A percentile compares a stretch with the other conserved stretches of the same genome.
Evolutionary conservation across 164 flowering plant genomes (phyloP).

Genomic region (Magnolia kwangsiensis): DNA sequence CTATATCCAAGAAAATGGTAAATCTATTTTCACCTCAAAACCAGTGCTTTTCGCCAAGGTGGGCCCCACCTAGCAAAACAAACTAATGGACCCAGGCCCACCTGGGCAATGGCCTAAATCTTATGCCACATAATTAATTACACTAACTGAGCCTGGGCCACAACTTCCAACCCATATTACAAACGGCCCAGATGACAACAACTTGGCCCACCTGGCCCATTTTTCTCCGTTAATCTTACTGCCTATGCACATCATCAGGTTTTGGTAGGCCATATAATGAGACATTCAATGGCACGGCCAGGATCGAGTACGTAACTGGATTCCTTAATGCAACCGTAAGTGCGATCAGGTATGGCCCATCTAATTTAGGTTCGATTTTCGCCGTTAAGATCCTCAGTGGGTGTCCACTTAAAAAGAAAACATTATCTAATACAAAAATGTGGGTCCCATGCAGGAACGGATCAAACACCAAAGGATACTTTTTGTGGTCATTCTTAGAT

Average conservation of each 20-base stretch:
- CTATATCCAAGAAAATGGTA: slow-evolving; percentile 30
- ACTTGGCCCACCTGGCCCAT: too few species aligned
- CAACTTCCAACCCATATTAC: too few species aligned
- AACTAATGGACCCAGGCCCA: too few species aligned
- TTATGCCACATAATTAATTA: too few species aligned
- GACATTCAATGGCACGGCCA: slow-evolving; percentile 23
- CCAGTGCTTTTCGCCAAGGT: too few species aligned
- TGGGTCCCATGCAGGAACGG: slow-evolving; percentile 33
- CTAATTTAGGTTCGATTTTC: neutral
- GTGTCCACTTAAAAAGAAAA: too few species aligned
- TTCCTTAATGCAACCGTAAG: slow-evolving; percentile 16
- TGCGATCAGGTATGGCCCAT: slow-evolving; percentile 36
- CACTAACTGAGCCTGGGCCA: too few species aligned
- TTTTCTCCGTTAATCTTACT: too few species aligned
- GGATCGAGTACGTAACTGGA: slow-evolving; percentile 14
- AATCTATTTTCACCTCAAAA: neutral
- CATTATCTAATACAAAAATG: neutral
- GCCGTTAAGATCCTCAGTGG: too few species aligned
- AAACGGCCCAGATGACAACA: too few species aligned
- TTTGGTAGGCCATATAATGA: slow-evolving; percentile 9
- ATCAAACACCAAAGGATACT: slow-evolving; percentile 42
- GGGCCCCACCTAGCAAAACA: too few species aligned
- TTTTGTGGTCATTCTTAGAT: slow-evolving; percentile 51
- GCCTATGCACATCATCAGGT: slow-evolving; percentile 3
- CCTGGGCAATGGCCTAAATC: too few species aligned